phyloP scores from a whole-genome alignment of 2,329 filamentous ascomycete genomes.

The Ceratocystis papillata region DNA sequence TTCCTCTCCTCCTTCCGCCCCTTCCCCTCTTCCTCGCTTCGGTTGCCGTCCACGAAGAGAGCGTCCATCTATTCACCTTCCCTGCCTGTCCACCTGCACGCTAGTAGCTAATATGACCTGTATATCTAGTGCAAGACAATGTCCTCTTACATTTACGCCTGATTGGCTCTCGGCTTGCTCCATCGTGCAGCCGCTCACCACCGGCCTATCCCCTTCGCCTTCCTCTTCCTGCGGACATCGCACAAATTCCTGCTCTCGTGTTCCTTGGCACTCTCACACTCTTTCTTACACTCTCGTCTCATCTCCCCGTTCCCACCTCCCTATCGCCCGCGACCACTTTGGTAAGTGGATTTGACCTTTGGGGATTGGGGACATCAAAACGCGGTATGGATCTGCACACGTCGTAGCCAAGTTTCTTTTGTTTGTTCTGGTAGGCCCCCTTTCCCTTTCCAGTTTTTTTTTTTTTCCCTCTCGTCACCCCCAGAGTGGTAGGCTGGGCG shows the following conservation, averaged over 20 bases:
- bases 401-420: neutral
- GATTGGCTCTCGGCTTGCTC: neutral
- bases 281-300: neutral
- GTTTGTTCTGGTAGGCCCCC: neutral
- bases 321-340: neutral
- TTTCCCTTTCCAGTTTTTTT: neutral
- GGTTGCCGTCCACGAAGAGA: neutral
- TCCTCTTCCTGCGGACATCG: neutral
- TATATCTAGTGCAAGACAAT: neutral
- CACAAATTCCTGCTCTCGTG: neutral
- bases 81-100: neutral
- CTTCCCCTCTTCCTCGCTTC: neutral
- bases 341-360: neutral
- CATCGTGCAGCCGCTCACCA: neutral
- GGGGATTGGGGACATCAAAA: neutral
- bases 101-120: neutral
- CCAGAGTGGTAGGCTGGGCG: neutral
- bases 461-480: neutral
- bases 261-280: neutral
- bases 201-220: neutral
- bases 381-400: slow-evolving; percentile 1
- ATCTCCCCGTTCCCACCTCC: neutral
- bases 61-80: neutral
- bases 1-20: neutral
- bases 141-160: neutral